Conservation (phyloP, 192 early-diverging fungal species). For the Dimargaris cristalligena region DNA sequence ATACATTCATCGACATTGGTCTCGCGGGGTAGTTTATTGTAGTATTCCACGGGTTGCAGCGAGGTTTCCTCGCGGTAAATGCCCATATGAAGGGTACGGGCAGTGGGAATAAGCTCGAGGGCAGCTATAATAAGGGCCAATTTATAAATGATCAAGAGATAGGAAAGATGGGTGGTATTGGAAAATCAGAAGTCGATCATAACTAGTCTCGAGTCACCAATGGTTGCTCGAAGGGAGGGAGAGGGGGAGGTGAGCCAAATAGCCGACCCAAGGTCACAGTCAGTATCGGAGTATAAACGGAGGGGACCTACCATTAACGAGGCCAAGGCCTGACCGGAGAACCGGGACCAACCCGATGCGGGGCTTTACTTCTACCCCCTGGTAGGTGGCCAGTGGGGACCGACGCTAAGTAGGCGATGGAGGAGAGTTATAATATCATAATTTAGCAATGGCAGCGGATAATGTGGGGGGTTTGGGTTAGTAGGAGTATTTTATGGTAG, state of each 20-base stretch:
- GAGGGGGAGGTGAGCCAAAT: no score
- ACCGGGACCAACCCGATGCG: conserved; percentile 42
- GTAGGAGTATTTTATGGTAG: no score
- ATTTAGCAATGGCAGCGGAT: no score
- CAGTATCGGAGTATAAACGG: conserved; percentile 1
- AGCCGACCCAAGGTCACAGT: no score
- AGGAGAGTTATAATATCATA: no score
- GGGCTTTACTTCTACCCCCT: conserved; percentile 18
- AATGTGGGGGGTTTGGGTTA: no score
- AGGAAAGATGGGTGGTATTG: no score
- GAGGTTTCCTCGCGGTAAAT: conserved; percentile 65
- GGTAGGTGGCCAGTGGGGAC: conserved; percentile 32
- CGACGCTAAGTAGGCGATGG: conserved; percentile 20
- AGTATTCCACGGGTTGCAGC: conserved; percentile 80
- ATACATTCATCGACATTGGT: conserved; percentile 51
- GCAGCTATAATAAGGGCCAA: conserved; percentile 4
- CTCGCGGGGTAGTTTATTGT: conserved; percentile 66
- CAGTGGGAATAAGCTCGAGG: conserved; percentile 44
- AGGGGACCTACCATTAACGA: conserved; percentile 28
- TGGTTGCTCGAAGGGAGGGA: no score
- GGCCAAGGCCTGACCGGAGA: conserved; percentile 41
- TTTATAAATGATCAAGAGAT: no score
- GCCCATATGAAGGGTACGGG: conserved; percentile 61
- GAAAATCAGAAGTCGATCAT: no score
- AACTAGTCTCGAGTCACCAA: no score